phyloP scores from a whole-genome alignment of 768 basidiomycete species.

The Lactifluus subvellereus region DNA sequence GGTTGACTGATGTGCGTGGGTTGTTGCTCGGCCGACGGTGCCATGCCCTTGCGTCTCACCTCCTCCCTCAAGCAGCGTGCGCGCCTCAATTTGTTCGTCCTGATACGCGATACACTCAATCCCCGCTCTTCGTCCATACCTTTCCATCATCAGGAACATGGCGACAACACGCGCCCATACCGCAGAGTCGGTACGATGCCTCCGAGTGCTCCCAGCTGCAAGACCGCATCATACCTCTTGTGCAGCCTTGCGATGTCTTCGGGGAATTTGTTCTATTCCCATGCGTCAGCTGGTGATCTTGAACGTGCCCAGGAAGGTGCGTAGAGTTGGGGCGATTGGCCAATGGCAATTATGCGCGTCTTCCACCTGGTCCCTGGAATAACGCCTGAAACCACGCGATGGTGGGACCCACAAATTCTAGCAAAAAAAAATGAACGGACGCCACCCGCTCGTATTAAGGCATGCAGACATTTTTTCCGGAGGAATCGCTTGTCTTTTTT shows the following conservation, averaged over 20 bases:
- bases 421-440: neutral
- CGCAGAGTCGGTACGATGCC: neutral
- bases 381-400: neutral
- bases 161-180: neutral
- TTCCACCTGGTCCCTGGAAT: neutral
- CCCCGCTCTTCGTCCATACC: neutral
- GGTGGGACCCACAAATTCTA: slow-evolving; percentile 2
- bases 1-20: too few relatives aligned
- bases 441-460: neutral
- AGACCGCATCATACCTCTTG: neutral
- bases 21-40: too few relatives aligned
- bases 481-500: neutral
- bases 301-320: neutral
- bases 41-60: too few relatives aligned
- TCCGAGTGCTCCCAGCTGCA: neutral
- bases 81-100: neutral
- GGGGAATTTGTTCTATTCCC: neutral
- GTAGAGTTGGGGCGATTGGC: neutral
- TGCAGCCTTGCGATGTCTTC: neutral
- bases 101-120: neutral
- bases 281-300: neutral
- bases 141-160: slow-evolving; percentile 8
- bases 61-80: neutral
- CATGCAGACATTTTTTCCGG: neutral
- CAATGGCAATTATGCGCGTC: slow-evolving; percentile 2